Conservation (phyloP, 139 green algal genomes). For the Chlorella sp. region DNA sequence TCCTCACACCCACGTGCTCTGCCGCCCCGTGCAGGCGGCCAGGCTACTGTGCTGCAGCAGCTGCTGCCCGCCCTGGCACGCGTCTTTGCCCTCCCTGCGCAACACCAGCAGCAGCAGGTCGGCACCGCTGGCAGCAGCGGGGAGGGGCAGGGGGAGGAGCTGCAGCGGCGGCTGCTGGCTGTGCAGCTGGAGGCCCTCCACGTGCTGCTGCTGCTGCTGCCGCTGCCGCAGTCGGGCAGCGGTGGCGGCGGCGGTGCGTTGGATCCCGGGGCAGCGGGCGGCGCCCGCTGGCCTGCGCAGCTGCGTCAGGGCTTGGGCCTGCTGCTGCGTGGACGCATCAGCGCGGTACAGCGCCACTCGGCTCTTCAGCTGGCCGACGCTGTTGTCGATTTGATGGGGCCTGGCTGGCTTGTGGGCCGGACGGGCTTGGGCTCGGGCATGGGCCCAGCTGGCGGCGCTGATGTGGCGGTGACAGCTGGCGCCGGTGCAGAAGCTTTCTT, state of each 20-base stretch:
- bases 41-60: background rate
- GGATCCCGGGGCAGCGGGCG: background rate
- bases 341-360: slow-evolving; percentile 57
- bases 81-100: slow-evolving; percentile 32
- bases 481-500: slow-evolving; percentile 47
- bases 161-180: background rate
- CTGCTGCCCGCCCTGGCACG: slow-evolving; percentile 29
- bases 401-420: slow-evolving; percentile 61
- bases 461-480: background rate
- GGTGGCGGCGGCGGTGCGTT: background rate
- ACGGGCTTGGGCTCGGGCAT: background rate
- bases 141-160: background rate
- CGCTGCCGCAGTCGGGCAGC: background rate
- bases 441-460: background rate
- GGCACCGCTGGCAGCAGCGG: background rate
- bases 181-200: slow-evolving; percentile 73
- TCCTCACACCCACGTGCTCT: background rate
- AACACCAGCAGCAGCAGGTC: background rate
- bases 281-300: slow-evolving; percentile 47
- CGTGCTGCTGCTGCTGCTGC: slow-evolving; percentile 68
- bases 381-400: slow-evolving; percentile 40
- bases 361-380: slow-evolving; percentile 69
- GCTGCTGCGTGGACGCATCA: slow-evolving; percentile 50
- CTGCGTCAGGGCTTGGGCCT: slow-evolving; percentile 44
- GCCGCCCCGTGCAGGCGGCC: background rate